Base-by-base conservation (phyloP, 73 alveolate genomes). In the Uronychia binucleata region DNA sequence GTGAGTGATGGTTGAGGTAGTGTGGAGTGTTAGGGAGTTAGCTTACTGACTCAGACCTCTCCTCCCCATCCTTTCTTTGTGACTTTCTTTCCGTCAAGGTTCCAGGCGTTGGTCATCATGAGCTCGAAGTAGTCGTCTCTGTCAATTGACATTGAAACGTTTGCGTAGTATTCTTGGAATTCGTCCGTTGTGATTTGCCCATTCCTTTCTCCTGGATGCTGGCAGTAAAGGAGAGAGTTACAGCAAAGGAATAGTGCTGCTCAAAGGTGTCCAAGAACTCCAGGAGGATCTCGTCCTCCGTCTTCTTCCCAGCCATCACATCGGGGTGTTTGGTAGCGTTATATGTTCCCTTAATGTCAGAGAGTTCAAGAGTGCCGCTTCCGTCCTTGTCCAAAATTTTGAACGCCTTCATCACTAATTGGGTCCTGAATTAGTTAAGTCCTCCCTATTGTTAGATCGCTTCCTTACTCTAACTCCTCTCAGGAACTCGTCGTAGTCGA, bases 191-290 rank as follows among this genome's bases (percentile, higher is more conserved):
- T 79, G 34, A 94, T 89, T 58, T 82, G 86, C 35, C 93, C 91
- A 86, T 94, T 93, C 82, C 90, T 86, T 80, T 84, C 86, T 83
- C 83, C 81, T 78, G 83, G 94, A 88, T 87, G 92, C 93, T 79
- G 34, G 5, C 19, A 33, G 0, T 34, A 5, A 75, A 1, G 0
- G 19, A 60, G 29, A 14, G 1, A 58, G 58, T 1, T 86, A 80
- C 93, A 80, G 57, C 74, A 28, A 86, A 31, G 34, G 88, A 28
- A 88, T 93, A 90, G 84, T 95, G 98, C 59, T 77, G 78, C 86
- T 95, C 97, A 83, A 95, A 93, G 86, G 97, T 93, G 88, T 95
- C 98, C 58, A 95, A 80, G 94, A 95, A 95, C 79, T 95, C 98
- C 0, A 86, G 86, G 0, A 95, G 86, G 30, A 90, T 87, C 74